phyloP scores from a whole-genome alignment of 208 protist species.

The Phytomonas francai region DNA sequence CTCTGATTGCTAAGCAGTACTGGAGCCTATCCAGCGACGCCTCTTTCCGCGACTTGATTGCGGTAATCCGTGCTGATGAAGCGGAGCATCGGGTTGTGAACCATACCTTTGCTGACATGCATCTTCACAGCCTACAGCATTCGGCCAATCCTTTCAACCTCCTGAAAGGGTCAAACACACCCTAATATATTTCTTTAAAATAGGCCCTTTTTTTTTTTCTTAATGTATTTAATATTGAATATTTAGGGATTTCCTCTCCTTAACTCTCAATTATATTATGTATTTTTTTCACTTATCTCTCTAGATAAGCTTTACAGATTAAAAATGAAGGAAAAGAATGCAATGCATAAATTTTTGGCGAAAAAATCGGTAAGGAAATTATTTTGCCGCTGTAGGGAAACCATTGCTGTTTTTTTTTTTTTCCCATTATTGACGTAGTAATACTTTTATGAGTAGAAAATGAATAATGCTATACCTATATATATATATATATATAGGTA shows the following conservation, averaged over 20 bases:
- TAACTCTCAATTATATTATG: background rate
- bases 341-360: background rate
- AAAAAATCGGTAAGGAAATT: background rate
- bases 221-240: background rate
- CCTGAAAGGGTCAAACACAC: background rate
- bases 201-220: background rate
- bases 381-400: background rate
- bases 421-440: background rate
- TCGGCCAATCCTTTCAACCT: background rate
- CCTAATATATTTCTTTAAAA: background rate
- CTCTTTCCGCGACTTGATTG: slow-evolving; percentile 59
- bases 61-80: slow-evolving; percentile 75
- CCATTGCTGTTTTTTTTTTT: background rate
- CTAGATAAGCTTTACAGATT: background rate
- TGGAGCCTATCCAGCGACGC: slow-evolving; percentile 52
- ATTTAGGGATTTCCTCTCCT: background rate
- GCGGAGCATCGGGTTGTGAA: slow-evolving; percentile 79
- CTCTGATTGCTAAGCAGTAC: slow-evolving; percentile 73
- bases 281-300: background rate
- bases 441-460: background rate
- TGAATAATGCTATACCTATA: background rate
- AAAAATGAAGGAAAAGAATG: background rate
- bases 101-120: slow-evolving; percentile 57
- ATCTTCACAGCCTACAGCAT: slow-evolving; percentile 9
- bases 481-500: too few relatives aligned